Evolutionary conservation across 2,329 filamentous ascomycete genomes (phyloP), one percentile per base, ranked within the genome.

Genomic region (Raffaelea ambrosiae): DNA sequence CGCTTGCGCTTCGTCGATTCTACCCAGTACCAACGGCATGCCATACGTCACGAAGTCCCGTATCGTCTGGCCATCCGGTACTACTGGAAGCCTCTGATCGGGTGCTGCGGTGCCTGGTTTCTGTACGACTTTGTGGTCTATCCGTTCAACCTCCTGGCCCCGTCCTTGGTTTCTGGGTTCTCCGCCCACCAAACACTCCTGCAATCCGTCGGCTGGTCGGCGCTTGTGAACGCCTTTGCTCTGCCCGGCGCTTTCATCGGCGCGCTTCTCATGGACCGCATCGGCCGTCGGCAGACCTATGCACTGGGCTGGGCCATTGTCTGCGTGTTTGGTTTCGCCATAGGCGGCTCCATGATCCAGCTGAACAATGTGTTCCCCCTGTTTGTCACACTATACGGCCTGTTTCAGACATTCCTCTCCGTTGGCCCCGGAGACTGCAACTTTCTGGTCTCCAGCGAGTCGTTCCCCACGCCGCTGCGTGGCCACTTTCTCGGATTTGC

Each of bases 81-180:
- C 52, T 77, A 78, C 61, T 72, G 76, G 76, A 72, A 68, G 53
- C 62, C 70, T 2, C 61, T 80, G 10, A 61, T 73, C 18, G 73
- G 76, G 9, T 74, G 73, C 19, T 74, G 67, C 41, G 63, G 69
- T 18, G 73, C 73, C 36, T 78, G 73, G 71, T 77, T 77, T 56
- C 64, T 73, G 31, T 63, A 63, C 53, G 59, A 58, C 49, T 56
- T 55, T 36, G 58, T 59, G 5, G 31, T 20, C 29, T 44, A 35
- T 18, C 42, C 42, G n/a, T 55, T 54, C 44, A 54, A 58, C 45
- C 35, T 58, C 2, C 50, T 58, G 10, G 51, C 54, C 1, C 51
- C 54, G 0, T 56, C 56, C 3, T 49, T 59, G 0, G 55, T 57
- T 14, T 40, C 52, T 3, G 54, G 53, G 1, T 57, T 58, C 41